A percentile compares a stretch with the other conserved stretches of the same genome.
phyloP scores from a whole-genome alignment of 164 flowering plant genomes.

The Stephania yunnanensis region DNA sequence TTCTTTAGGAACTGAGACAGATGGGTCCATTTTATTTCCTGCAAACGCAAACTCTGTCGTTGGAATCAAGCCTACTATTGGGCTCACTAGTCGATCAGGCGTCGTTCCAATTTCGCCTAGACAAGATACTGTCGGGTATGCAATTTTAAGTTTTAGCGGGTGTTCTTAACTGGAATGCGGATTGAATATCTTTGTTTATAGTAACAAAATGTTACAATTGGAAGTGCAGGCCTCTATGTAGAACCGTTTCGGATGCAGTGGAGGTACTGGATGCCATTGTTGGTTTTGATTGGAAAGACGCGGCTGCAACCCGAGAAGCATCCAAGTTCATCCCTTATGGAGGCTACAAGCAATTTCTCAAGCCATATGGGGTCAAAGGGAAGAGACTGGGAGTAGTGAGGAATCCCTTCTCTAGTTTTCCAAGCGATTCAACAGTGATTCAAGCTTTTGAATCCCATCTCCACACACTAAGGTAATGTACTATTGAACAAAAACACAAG shows the following conservation, averaged over 20 bases:
- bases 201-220: background rate
- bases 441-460: conserved; percentile 26
- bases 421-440: background rate
- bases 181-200: background rate
- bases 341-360: conserved; percentile 58
- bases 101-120: conserved; percentile 29
- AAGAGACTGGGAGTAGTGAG: conserved; percentile 54
- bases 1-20: conserved; percentile 36
- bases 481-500: no score
- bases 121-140: conserved; percentile 36
- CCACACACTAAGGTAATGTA: conserved; percentile 26
- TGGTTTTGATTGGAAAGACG: conserved; percentile 49
- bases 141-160: background rate
- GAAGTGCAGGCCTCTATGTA: conserved; percentile 46
- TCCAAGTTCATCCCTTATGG: conserved; percentile 48
- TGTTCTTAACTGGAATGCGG: no score
- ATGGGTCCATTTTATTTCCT: conserved; percentile 37
- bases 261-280: conserved; percentile 58
- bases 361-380: conserved; percentile 45
- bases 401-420: conserved; percentile 16
- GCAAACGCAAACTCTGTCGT: conserved; percentile 26
- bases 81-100: conserved; percentile 42
- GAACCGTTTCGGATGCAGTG: conserved; percentile 75
- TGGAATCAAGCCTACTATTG: conserved; percentile 43
- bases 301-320: conserved; percentile 37